These are phyloP conservation scores for Erythrophleum ivorense DNA, from an alignment of 331 rosid species.

Conservation along the genomic window DNA sequence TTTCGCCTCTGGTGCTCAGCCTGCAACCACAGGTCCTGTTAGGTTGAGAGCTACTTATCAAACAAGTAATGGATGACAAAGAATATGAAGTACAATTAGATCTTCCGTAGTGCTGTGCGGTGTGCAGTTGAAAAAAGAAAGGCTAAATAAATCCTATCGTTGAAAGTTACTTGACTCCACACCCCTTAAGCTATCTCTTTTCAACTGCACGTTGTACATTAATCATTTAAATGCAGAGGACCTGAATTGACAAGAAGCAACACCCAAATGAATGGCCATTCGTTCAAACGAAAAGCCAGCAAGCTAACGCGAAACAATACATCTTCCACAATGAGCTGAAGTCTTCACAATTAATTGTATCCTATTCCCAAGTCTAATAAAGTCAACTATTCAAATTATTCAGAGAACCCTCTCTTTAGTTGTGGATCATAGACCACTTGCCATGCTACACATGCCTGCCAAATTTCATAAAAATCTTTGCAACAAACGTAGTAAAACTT, in stretches of 20 bases:
- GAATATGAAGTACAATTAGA: background rate
- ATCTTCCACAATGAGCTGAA: conserved; percentile 8
- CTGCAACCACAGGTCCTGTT: conserved; percentile 41
- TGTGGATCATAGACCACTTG: conserved; percentile 1
- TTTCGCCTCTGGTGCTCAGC: conserved; percentile 39
- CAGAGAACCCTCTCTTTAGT: background rate
- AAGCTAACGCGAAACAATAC: background rate
- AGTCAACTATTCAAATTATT: conserved; percentile 8
- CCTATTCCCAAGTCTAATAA: background rate
- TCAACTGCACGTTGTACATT: too few species aligned
- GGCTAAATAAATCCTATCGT: too few species aligned
- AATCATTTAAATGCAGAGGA: too few species aligned
- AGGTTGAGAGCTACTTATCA: conserved; percentile 19
- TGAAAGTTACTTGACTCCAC: too few species aligned
- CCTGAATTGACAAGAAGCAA: background rate
- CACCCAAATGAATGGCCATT: background rate
- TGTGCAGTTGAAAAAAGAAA: too few species aligned
- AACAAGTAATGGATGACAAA: conserved; percentile 10
- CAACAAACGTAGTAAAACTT: background rate
- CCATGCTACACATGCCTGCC: background rate
- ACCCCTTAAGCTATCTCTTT: too few species aligned
- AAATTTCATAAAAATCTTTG: conserved; percentile 11
- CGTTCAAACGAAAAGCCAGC: background rate
- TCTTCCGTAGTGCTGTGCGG: too few species aligned
- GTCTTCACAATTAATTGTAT: background rate